Evolutionary conservation across 2,329 filamentous ascomycete genomes (phyloP), one percentile per base, ranked within the genome.

Genomic region (Nemania serpens): DNA sequence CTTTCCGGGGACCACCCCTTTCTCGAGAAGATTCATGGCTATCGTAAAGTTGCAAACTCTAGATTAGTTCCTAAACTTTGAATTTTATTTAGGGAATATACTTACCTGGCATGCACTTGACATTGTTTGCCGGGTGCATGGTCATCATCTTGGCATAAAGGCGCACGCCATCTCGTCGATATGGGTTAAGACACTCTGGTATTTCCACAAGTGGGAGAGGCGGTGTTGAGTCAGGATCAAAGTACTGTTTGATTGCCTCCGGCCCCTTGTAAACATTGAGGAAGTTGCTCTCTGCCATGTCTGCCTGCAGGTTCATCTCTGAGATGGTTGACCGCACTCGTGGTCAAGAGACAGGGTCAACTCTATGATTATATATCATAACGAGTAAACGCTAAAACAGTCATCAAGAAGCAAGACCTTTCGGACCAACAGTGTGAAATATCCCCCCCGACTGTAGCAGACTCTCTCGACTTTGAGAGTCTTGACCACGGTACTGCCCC

Each of bases 71-170:
- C 29, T 55, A 67, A 11, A 17, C 39, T 5, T 17, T 48, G n/a
- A n/a, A n/a, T n/a, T 12, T 33, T 12, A 39, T 10, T 39, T 39
- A 39, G 11, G 11, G 36, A 39, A n/a, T 12, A 3, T 39, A 52
- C 65, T 29, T 71, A 82, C 82, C 83, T 66, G 86, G 86, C 73
- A 89, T 80, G 2, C 82, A 80, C 69, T 88, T 88, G 65, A 88
- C 86, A 49, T 88, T 88, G 62, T 88, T 84, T 3, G 85, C 83
- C 0, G 86, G 85, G 66, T 85, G 83, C 77, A 83, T 83, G 2
- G 83, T 85, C 80, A 88, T 83, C 83, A 88, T 84, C 74, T 88
- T 88, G 39, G 86, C 85, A 64, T 86, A 88, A 54, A 88, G 86
- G 11, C 84, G 80, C 4, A 88, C 82, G 3, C 83, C 83, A 80